These are phyloP conservation scores for Penicillium sp. DNA, from an alignment of 2,329 filamentous ascomycete genomes.

Conservation along the genomic window DNA sequence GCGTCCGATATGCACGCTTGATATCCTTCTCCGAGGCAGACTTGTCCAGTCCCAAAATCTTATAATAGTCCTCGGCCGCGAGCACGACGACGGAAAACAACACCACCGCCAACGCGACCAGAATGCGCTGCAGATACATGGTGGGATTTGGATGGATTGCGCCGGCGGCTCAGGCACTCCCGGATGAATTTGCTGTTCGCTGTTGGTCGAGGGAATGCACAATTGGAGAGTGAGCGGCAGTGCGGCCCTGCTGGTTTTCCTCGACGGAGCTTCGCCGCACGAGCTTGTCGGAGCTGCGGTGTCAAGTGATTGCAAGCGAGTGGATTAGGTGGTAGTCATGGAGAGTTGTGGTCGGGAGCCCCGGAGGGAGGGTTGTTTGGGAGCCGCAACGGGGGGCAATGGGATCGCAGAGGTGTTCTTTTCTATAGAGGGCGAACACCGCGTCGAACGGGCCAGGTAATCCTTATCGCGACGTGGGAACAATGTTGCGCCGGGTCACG, in stretches of 20 bases:
- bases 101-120: conserved; percentile 35
- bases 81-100: conserved; percentile 38
- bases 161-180: conserved; percentile 15
- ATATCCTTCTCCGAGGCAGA: conserved; percentile 81
- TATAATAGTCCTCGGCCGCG: conserved; percentile 49
- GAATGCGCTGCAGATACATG: conserved; percentile 38
- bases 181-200: neutral
- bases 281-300: conserved; percentile 4
- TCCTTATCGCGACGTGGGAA: conserved; percentile 20
- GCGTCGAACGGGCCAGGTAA: conserved; percentile 19
- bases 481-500: conserved; percentile 25
- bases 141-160: conserved; percentile 14
- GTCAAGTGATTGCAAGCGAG: neutral
- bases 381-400: no score
- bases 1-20: conserved; percentile 84
- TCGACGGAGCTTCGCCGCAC: neutral
- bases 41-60: conserved; percentile 78
- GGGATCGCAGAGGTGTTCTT: neutral
- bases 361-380: no score
- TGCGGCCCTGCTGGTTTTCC: neutral
- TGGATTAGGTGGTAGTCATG: conserved; percentile 10
- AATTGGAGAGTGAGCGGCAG: neutral
- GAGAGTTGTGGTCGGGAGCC: conserved; percentile 1
- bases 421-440: conserved; percentile 1
- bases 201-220: neutral